These are phyloP conservation scores for Circinella minor DNA, from an alignment of 371 early-diverging fungal species.

Conservation along the genomic window DNA sequence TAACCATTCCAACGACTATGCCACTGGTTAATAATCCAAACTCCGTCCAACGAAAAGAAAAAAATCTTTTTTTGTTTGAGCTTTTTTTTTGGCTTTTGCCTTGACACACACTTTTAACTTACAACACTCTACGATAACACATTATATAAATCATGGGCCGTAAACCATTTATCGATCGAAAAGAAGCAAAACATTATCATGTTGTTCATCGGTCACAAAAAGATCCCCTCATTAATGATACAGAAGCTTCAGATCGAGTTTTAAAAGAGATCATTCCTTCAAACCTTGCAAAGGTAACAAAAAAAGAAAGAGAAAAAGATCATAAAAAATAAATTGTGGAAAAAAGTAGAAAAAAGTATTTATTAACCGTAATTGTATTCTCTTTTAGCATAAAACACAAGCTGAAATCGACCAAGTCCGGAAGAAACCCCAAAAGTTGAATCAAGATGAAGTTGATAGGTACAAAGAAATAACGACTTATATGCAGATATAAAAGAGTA, in stretches of 20 bases:
- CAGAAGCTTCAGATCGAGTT: constrained; percentile 81
- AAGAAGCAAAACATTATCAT: constrained; percentile 82
- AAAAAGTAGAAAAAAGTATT: background rate
- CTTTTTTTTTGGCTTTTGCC: background rate
- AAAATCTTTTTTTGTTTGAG: too few species aligned
- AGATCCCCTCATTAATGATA: constrained; percentile 89
- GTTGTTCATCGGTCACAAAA: constrained; percentile 95
- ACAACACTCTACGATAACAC: background rate
- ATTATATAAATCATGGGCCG: constrained; percentile 58
- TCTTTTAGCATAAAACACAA: constrained; percentile 41
- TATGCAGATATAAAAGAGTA: too few species aligned
- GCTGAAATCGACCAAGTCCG: constrained; percentile 43
- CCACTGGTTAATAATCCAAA: too few species aligned
- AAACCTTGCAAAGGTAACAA: constrained; percentile 68
- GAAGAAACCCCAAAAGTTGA: constrained; percentile 37
- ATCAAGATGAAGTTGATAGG: constrained; percentile 57
- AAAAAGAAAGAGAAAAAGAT: background rate
- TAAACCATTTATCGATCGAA: constrained; percentile 89
- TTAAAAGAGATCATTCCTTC: constrained; percentile 76
- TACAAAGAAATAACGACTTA: constrained; percentile 8
- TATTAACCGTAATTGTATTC: background rate
- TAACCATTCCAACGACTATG: too few species aligned
- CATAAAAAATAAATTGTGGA: background rate
- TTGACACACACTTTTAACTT: background rate
- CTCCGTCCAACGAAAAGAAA: too few species aligned